A percentile compares a stretch with the other conserved stretches of the same genome.
Conservation (phyloP, 2,329 filamentous ascomycete species). For the Uncinocarpus reesii region DNA sequence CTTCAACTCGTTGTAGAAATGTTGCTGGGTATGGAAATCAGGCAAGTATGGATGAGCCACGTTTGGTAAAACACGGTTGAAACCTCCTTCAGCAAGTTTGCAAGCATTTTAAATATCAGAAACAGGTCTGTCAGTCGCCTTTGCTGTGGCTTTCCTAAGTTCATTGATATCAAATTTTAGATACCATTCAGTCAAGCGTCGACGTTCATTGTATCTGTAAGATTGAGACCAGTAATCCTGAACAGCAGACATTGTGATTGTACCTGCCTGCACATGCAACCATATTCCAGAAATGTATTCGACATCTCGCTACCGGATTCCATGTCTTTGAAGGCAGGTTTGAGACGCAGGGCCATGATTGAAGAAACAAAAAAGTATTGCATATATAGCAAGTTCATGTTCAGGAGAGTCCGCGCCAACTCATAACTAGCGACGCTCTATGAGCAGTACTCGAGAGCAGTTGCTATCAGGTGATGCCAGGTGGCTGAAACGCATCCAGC, state of each 20-base stretch:
- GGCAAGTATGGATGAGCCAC: conserved; percentile 24
- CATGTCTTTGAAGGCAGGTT: no score
- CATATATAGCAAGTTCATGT: no score
- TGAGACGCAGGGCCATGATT: no score
- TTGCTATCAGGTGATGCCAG: no score
- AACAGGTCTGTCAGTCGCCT: not conserved
- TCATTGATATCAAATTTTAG: not conserved
- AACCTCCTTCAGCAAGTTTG: conserved; percentile 31
- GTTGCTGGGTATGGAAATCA: conserved; percentile 28
- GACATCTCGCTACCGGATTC: no score
- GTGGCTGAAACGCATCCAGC: no score
- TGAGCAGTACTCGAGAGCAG: no score
- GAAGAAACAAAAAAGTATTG: no score
- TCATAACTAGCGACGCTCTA: no score
- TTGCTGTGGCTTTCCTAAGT: not conserved
- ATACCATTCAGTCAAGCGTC: conserved; percentile 1
- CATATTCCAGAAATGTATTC: conserved; percentile 10
- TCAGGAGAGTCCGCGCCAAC: no score
- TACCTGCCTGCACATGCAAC: not conserved
- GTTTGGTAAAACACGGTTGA: conserved; percentile 28
- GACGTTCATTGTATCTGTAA: conserved; percentile 11
- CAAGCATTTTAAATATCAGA: conserved; percentile 19
- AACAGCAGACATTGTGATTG: not conserved
- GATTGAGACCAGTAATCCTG: not conserved
- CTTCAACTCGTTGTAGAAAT: conserved; percentile 19